phyloP scores from a whole-genome alignment of 768 basidiomycete genomes.

The Mycena metata region DNA sequence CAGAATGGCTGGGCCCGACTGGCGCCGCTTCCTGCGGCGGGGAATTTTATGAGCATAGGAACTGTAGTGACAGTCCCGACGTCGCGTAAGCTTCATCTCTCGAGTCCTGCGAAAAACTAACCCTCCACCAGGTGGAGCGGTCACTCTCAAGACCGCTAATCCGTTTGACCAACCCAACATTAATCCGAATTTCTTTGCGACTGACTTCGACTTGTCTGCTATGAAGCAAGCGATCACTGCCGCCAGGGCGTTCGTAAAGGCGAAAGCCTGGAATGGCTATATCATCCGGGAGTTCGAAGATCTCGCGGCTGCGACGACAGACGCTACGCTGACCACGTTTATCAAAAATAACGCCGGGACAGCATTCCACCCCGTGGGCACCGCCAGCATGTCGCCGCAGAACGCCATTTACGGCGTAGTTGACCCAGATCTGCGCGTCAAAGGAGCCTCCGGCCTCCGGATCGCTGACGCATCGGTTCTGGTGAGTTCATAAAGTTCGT shows the following conservation, averaged over 20 bases:
- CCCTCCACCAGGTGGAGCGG: conserved; percentile 38
- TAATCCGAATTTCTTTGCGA: conserved; percentile 57
- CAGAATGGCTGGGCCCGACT: conserved; percentile 32
- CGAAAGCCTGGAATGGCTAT: conserved; percentile 42
- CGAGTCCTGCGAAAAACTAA: background rate
- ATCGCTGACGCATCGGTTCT: conserved; percentile 51
- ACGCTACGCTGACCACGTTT: conserved; percentile 24
- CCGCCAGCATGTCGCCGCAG: conserved; percentile 42
- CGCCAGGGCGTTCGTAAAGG: conserved; percentile 35
- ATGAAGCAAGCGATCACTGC: conserved; percentile 41
- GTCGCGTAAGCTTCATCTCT: conserved; percentile 29
- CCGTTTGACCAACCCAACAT: conserved; percentile 60
- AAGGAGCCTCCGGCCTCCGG: conserved; percentile 46
- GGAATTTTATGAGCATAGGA: conserved; percentile 32
- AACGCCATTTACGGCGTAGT: conserved; percentile 43
- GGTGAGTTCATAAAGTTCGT: conserved; percentile 4
- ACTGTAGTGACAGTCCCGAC: conserved; percentile 36
- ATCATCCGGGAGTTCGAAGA: conserved; percentile 36
- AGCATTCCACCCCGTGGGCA: conserved; percentile 40
- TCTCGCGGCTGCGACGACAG: conserved; percentile 37
- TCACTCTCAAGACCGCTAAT: conserved; percentile 53
- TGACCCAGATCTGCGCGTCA: conserved; percentile 45
- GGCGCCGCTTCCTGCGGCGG: conserved; percentile 19
- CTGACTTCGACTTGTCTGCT: conserved; percentile 39
- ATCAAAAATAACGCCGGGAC: conserved; percentile 4